Evolutionary conservation across 768 basidiomycete genomes (phyloP), one percentile per base, ranked within the genome.

Genomic region (Paxillus ammoniavirescens): DNA sequence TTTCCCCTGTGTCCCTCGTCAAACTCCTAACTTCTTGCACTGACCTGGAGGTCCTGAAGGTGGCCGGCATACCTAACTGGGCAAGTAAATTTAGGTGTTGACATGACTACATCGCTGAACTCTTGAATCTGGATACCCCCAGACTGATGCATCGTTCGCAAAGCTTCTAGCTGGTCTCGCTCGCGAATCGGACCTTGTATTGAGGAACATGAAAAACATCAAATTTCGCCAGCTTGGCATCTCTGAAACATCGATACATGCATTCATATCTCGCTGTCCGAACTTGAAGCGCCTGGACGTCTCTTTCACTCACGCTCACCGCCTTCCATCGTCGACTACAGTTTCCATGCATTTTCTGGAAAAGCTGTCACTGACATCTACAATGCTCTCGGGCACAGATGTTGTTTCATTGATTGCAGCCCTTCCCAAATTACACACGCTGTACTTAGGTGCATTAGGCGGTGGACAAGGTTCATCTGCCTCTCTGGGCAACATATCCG

Each of bases 321-420:
- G 75, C 41, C 72, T 71, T n/a, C 53, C 62, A 4, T 42, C 47
- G 6, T 31, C 47, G 8, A 30, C 36, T n/a, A 21, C 26, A 17
- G 21, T 28, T 3, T 7, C 50, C 30, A 31, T 53, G 3, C 47
- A 61, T 37, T 42, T 61, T 4, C 66, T 89, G 28, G 79, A 83
- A 58, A 89, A 89, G 60, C 69, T 89, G n/a, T 79, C 79, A 2
- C 65, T 89, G 23, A 84, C 83, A 1, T 84, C 84, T 4, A 84
- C 83, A 0, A 63, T 62, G 3, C 67, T 82, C 3, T 65, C 76
- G 0, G 65, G 69, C 23, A 41, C 53, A 8, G 78, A 81, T 31
- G 59, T 86, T 2, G 45, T 81, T 10, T 57, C 58, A 1, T 59
- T 80, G 2, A 57, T 86, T 8, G 41, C 69, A 0, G 54, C 61